Percentiles rank a stretch among this genome's conserved stretches.
phyloP scores from a whole-genome alignment of 2,329 filamentous ascomycete species.

The Ophiostoma piceae region DNA sequence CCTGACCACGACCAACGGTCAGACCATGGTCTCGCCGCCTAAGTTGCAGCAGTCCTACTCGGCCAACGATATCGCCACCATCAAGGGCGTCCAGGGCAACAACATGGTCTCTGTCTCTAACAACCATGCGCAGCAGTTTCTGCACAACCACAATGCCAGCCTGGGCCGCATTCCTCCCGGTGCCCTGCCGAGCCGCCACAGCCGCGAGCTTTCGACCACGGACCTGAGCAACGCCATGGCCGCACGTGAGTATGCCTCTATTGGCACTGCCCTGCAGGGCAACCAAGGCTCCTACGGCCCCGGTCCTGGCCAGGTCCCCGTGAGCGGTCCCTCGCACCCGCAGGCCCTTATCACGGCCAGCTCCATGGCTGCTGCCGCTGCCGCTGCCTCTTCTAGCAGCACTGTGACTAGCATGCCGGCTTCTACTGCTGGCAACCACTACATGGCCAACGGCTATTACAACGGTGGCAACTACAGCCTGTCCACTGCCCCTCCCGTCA shows the following conservation, averaged over 20 bases:
- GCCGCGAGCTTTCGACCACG: slow-evolving; percentile 61
- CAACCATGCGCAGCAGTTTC: slow-evolving; percentile 57
- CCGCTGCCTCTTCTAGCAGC: slow-evolving; percentile 30
- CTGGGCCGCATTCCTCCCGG: slow-evolving; percentile 71
- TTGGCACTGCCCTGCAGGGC: slow-evolving; percentile 70
- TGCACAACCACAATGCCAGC: slow-evolving; percentile 75
- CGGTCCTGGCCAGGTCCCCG: slow-evolving; percentile 38
- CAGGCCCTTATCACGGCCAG: slow-evolving; percentile 28
- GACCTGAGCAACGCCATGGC: slow-evolving; percentile 34
- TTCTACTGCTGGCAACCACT: slow-evolving; percentile 29
- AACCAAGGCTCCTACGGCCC: slow-evolving; percentile 76
- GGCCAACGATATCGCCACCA: slow-evolving; percentile 78
- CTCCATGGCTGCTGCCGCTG: slow-evolving; percentile 29
- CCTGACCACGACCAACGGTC: slow-evolving; percentile 46
- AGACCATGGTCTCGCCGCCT: slow-evolving; percentile 57
- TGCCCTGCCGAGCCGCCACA: slow-evolving; percentile 62
- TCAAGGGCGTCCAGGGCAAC: slow-evolving; percentile 60
- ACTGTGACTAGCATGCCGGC: slow-evolving; percentile 21
- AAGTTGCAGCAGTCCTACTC: slow-evolving; percentile 87
- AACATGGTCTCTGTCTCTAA: slow-evolving; percentile 45
- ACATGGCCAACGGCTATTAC: slow-evolving; percentile 28
- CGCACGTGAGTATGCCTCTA: slow-evolving; percentile 51
- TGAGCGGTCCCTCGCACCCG: slow-evolving; percentile 29
- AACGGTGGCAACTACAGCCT: slow-evolving; percentile 27
- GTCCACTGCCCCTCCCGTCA: slow-evolving; percentile 8